These are phyloP conservation scores for Polytrichum commune DNA, from an alignment of 225 moss, liverwort and hornwort species.

Conservation along the genomic window DNA sequence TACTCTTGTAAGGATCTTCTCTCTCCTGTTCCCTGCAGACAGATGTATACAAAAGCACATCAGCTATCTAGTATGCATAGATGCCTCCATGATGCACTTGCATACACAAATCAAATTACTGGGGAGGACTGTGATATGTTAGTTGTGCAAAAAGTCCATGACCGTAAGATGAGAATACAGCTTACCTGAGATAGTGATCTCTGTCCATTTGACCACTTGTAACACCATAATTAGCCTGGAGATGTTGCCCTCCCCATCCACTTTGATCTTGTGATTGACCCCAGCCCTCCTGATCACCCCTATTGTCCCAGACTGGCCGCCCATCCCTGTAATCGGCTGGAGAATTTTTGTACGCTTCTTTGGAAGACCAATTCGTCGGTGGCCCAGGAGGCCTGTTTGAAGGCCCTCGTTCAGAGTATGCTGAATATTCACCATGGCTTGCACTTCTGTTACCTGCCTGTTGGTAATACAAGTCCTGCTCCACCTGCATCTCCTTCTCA, in stretches of 20 bases:
- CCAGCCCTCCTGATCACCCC: conserved; percentile 23
- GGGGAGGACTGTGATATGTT: too few relatives aligned
- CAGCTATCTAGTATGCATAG: too few relatives aligned
- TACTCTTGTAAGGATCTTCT: conserved; percentile 22
- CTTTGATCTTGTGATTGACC: conserved; percentile 15
- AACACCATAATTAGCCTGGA: conserved; percentile 23
- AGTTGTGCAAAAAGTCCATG: too few relatives aligned
- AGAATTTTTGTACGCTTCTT: conserved; percentile 31
- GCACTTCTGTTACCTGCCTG: conserved; percentile 20
- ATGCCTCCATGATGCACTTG: too few relatives aligned
- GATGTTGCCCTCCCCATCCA: conserved; percentile 1
- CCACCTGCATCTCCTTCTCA: conserved; percentile 31
- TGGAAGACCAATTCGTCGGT: conserved; percentile 22
- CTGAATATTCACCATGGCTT: conserved; percentile 6
- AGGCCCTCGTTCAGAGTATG: conserved; percentile 18
- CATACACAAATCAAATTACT: too few relatives aligned
- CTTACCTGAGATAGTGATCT: conserved; percentile 17
- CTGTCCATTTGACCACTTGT: conserved; percentile 18
- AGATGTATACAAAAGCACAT: neutral
- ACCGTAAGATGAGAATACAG: neutral
- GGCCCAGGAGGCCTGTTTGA: conserved; percentile 22
- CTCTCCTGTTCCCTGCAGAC: conserved; percentile 31
- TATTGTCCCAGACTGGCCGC: conserved; percentile 31
- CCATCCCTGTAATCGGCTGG: conserved; percentile 26
- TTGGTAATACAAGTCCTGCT: conserved; percentile 28